Evolutionary conservation across 2,329 filamentous ascomycete species (phyloP), one percentile per base, ranked within the genome.

Genomic region (Xylariaceae sp.): DNA sequence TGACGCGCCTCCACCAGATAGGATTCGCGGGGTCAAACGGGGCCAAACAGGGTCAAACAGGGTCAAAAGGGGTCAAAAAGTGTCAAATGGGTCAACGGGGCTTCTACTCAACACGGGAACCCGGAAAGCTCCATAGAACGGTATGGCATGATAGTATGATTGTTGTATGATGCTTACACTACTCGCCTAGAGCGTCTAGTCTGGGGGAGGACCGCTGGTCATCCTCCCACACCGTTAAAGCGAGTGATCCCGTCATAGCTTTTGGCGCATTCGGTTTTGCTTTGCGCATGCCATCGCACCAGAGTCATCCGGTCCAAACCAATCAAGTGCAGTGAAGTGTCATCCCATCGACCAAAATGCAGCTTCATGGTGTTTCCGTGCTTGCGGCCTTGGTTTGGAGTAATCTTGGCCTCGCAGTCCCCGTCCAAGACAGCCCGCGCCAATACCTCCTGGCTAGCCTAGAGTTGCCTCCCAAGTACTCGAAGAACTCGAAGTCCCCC

Each of bases 371-470:
- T 17, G 50, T 62, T 42, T 68, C 68, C 17, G 48, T 66, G 45
- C 44, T 69, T 34, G 61, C 67, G 8, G 66, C 66, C 45, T 65
- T 71, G 10, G 63, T 64, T 53, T 53, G 72, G 57, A 67, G 64
- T 51, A 64, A 66, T 48, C 56, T 56, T 4, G 69, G 59, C 9
- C 63, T 68, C 10, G 70, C 71, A 7, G 60, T 71, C 42, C 70
- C 71, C 4, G 67, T 73, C 17, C 63, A 78, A 55, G 81, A 84
- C 71, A 82, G 80, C 66, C 81, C 81, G 49, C 79, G 79, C 60
- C 80, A 83, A 70, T 79, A 81, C 10, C 77, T 83, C 13, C 72
- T 80, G 59, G 77, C 80, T 57, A 80, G 80, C 56, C 73, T 80
- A 53, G 72, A 74, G 3, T 71, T 83, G 10, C 76, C 77, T 15